A percentile compares a stretch with the other conserved stretches of the same genome.
Conservation (phyloP, 2,329 filamentous ascomycete species). For the Neofusicoccum sp. region DNA sequence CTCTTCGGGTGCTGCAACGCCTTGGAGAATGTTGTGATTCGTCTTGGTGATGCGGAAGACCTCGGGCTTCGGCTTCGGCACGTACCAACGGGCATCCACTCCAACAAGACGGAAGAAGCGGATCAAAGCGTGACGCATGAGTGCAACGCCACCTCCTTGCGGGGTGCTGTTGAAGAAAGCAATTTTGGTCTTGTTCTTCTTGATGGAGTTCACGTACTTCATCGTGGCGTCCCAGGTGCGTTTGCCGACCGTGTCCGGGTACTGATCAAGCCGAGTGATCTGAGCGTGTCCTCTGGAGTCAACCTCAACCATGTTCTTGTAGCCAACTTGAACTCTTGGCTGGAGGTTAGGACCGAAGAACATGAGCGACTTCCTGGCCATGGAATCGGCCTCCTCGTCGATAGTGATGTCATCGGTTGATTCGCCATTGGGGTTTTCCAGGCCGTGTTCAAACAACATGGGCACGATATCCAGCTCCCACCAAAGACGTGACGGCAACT, state of each 20-base stretch:
- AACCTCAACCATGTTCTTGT: constrained; percentile 67
- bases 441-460: constrained; percentile 53
- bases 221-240: constrained; percentile 66
- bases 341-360: constrained; percentile 70
- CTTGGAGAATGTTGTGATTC: constrained; percentile 85
- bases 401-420: constrained; percentile 50
- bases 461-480: constrained; percentile 73
- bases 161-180: constrained; percentile 80
- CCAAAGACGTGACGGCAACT: constrained; percentile 70
- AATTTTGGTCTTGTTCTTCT: constrained; percentile 63
- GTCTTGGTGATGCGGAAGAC: constrained; percentile 84
- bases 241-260: constrained; percentile 59
- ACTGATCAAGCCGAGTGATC: constrained; percentile 57
- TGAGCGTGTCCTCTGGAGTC: constrained; percentile 65
- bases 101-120: constrained; percentile 66
- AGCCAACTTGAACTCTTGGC: constrained; percentile 65
- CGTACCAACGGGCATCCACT: constrained; percentile 71
- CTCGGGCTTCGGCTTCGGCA: constrained; percentile 75
- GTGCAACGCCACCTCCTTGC: constrained; percentile 76
- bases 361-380: constrained; percentile 76
- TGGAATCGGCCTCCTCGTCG: constrained; percentile 78
- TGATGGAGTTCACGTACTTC: constrained; percentile 62
- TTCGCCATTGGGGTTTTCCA: constrained; percentile 16
- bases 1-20: constrained; percentile 65
- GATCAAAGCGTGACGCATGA: constrained; percentile 78